phyloP scores from a whole-genome alignment of 257 asterid species.

The Fraxinus excelsior region DNA sequence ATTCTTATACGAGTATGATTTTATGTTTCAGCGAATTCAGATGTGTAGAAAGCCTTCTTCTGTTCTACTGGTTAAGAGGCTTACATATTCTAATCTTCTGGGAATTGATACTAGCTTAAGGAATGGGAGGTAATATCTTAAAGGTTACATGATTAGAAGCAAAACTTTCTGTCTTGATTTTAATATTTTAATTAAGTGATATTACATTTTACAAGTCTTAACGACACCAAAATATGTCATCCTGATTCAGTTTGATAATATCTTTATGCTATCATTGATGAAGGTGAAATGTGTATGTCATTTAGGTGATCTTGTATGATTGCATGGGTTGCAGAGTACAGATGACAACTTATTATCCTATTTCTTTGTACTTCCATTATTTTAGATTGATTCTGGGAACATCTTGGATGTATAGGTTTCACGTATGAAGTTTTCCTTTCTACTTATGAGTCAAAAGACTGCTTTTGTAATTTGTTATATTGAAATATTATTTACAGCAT shows the following conservation, averaged over 20 bases:
- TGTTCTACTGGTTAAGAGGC: slow-evolving; percentile 60
- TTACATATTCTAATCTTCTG: slow-evolving; percentile 63
- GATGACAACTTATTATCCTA: too few relatives aligned
- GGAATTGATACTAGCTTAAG: slow-evolving; percentile 76
- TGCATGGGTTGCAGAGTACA: too few relatives aligned
- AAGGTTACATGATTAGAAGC: slow-evolving; percentile 8
- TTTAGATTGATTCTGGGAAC: background rate
- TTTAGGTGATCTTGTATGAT: background rate
- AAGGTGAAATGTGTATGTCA: background rate
- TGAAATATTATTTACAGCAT: slow-evolving; percentile 2
- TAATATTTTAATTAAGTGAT: background rate
- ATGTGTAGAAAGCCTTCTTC: slow-evolving; percentile 89
- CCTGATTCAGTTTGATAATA: background rate
- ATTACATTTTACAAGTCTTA: background rate
- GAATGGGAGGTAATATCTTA: slow-evolving; percentile 71
- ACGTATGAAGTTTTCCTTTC: background rate
- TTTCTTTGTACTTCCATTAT: too few relatives aligned
- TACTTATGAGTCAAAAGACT: background rate
- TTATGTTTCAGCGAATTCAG: slow-evolving; percentile 65
- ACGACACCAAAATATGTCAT: background rate
- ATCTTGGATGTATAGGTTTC: background rate
- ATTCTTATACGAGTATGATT: slow-evolving; percentile 23
- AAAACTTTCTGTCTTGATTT: slow-evolving; percentile 2
- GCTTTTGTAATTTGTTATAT: background rate
- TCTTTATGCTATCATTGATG: background rate